A percentile compares a stretch with the other conserved stretches of the same genome.
Conservation (phyloP, 345 rosid genomes). For the Lagerstroemia speciosa region DNA sequence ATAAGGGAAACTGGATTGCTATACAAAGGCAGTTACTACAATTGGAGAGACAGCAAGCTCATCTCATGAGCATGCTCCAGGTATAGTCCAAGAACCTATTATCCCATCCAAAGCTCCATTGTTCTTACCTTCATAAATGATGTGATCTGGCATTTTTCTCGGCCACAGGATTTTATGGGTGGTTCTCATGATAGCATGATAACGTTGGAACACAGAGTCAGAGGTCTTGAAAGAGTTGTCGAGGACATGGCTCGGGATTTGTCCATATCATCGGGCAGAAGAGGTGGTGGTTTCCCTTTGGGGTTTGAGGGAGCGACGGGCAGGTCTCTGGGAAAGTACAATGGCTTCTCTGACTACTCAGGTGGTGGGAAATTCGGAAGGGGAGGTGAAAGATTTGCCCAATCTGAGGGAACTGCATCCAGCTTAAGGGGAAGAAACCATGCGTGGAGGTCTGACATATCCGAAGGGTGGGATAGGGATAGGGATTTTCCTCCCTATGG, state of each 20-base stretch:
- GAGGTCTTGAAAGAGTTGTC: conserved; percentile 94
- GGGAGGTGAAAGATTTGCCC: conserved; percentile 42
- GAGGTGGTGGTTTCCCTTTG: conserved; percentile 44
- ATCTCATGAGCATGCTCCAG: conserved; percentile 96
- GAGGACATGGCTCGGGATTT: conserved; percentile 93
- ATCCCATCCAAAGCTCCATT: conserved; percentile 3
- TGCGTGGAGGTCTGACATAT: conserved; percentile 62
- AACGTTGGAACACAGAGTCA: conserved; percentile 83
- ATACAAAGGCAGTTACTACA: conserved; percentile 91
- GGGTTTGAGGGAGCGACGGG: conserved; percentile 60
- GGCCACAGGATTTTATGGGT: conserved; percentile 88
- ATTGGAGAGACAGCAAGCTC: conserved; percentile 87
- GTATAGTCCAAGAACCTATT: conserved; percentile 26
- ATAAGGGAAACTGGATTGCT: conserved; percentile 84
- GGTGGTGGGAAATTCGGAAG: conserved; percentile 42
- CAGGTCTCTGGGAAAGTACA: conserved; percentile 57
- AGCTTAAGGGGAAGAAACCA: conserved; percentile 62
- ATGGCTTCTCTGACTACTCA: conserved; percentile 59
- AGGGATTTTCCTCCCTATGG: conserved; percentile 66
- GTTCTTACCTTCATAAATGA: conserved; percentile 10
- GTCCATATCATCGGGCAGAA: conserved; percentile 70
- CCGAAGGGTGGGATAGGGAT: conserved; percentile 29
- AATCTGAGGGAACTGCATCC: conserved; percentile 52
- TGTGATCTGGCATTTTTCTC: conserved; percentile 16
- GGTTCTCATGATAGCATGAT: conserved; percentile 95